Base-by-base conservation (phyloP, 768 basidiomycete genomes). In the Asterophora parasitica region DNA sequence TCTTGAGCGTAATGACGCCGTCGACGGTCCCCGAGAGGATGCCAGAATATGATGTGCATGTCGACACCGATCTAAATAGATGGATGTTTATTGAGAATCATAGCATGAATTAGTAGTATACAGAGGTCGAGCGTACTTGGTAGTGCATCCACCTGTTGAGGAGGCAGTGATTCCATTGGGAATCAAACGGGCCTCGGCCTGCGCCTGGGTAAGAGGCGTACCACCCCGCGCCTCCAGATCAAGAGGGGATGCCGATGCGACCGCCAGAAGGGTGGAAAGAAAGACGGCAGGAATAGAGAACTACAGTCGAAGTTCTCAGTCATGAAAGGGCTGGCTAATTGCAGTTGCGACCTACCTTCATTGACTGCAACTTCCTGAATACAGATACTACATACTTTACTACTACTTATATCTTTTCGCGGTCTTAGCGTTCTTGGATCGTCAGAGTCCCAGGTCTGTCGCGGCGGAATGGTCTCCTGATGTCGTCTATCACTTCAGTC, bases 11-110 rank as follows among this genome's bases (percentile, higher is more conserved):
- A 51, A 64, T 64, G 11, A 63, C 61, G 13, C 58, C 60, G 31
- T 57, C 54, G 10, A 63, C 65, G 15, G 63, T 63, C 7, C 60
- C 58, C 15, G 60, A 60, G 33, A 61, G 55, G 41, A 66, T 62
- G 1, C 54, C 58, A 2, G 42, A 4, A 43, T 63, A 66, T 10
- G 63, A 63, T 3, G 61, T 64, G 55, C 61, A 63, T 17, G 53
- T 60, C 8, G 64, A 38, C 37, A 43, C 45, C 38, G 42, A 42
- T 43, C 56, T 60, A 34, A 23, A 23, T 3, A 23, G 3, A 23
- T 23, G 3, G 23, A 23, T 23, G 6, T 23, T 23, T 3, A 6
- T 23, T 23, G 23, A 23, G 23, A 6, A 23, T 23, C 3, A 23
- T 23, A 23, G 6, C 23, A 6, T 3, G 3, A 6, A 23, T 23